phyloP scores from a whole-genome alignment of 2,329 filamentous ascomycete genomes.

The Byssoonygena ceratinophila region DNA sequence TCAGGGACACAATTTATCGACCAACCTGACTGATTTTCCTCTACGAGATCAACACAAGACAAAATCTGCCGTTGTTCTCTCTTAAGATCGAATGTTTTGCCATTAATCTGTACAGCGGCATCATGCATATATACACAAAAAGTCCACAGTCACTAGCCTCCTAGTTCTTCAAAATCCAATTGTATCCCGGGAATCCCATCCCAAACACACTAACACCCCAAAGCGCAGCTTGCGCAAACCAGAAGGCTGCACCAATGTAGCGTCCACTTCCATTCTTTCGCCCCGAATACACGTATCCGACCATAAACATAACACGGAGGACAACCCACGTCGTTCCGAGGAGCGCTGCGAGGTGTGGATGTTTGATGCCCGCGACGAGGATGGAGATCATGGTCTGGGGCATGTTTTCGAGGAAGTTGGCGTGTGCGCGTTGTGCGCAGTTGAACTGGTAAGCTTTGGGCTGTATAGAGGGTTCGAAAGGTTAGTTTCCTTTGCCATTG shows the following conservation, averaged over 20 bases:
- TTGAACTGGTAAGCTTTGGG: conserved; percentile 40
- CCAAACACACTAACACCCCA: conserved; percentile 33
- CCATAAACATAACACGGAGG: conserved; percentile 41
- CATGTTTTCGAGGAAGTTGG: conserved; percentile 52
- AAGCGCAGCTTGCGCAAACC: conserved; percentile 32
- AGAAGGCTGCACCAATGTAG: conserved; percentile 28
- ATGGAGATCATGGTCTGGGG: conserved; percentile 42
- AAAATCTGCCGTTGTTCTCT: neutral
- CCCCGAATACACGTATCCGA: conserved; percentile 36
- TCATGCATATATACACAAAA: neutral
- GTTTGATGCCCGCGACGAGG: conserved; percentile 46
- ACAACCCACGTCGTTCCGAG: conserved; percentile 44
- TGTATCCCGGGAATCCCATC: conserved; percentile 8
- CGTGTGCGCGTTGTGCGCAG: conserved; percentile 47
- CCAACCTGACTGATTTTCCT: no score
- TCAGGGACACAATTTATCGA: no score
- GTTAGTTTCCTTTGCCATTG: neutral
- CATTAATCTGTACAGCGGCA: neutral
- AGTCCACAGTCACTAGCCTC: neutral
- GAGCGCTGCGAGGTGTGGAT: conserved; percentile 39
- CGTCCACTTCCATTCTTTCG: conserved; percentile 33
- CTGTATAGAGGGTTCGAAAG: conserved; percentile 20
- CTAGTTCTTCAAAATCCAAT: conserved; percentile 1
- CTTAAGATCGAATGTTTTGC: neutral
- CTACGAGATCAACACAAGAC: no score